phyloP scores from a whole-genome alignment of 148 eudicot species.

The Heliosperma pusillum region DNA sequence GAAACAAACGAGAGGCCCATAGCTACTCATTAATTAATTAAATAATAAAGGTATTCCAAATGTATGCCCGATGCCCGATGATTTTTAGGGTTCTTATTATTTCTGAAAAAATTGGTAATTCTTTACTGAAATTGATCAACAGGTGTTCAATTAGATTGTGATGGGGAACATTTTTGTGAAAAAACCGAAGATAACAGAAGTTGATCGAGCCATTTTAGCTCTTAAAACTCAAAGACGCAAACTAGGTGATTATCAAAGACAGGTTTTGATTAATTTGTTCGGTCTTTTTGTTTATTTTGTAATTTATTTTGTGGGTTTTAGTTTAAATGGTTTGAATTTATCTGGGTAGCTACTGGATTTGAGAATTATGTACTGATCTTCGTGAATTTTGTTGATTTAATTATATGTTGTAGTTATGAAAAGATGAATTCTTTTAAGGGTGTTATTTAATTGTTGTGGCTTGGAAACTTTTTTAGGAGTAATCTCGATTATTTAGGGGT shows the following conservation, averaged over 20 bases:
- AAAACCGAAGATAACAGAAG: slow-evolving; percentile 94
- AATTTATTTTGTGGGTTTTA: slow-evolving; percentile 10
- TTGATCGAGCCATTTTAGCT: slow-evolving; percentile 88
- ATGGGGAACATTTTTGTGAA: slow-evolving; percentile 95
- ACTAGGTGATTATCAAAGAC: slow-evolving; percentile 88
- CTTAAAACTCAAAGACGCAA: slow-evolving; percentile 96
- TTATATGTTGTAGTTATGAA: not conserved
- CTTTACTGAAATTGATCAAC: not conserved
- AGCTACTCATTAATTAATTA: no score
- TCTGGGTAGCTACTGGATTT: slow-evolving; percentile 19
- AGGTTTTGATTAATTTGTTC: slow-evolving; percentile 37
- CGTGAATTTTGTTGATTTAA: not conserved
- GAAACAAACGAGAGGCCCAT: no score
- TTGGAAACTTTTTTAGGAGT: not conserved
- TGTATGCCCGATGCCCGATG: no score
- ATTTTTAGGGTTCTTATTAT: slow-evolving; percentile 4
- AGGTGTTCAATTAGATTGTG: not conserved
- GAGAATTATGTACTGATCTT: not conserved
- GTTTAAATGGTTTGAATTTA: not conserved
- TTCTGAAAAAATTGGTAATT: not conserved
- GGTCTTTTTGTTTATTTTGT: not conserved
- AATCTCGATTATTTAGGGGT: not conserved
- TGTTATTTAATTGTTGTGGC: not conserved
- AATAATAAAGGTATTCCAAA: no score
- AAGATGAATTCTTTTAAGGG: not conserved